A percentile compares a stretch with the other conserved stretches of the same genome.
Evolutionary conservation across 2,329 filamentous ascomycete genomes (phyloP).

Genomic region (Aureobasidium musti): DNA sequence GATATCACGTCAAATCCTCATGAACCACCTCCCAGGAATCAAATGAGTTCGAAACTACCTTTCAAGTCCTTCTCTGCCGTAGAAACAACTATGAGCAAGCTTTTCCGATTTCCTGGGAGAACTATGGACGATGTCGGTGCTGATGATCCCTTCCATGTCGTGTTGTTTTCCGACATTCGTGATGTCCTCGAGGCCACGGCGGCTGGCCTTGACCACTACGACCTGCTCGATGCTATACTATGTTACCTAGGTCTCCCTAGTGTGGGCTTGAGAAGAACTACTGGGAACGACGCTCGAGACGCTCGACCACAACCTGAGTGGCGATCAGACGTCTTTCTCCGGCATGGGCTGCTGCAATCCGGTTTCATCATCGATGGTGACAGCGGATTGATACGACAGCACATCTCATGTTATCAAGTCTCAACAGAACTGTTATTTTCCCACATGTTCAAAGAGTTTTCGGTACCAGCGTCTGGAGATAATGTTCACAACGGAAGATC

Average conservation of each 20-base stretch:
- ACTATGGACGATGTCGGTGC: slow-evolving; percentile 68
- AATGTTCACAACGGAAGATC: not conserved
- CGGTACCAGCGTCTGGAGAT: not conserved
- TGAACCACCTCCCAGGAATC: not conserved
- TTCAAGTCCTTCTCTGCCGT: slow-evolving; percentile 52
- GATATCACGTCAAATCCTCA: slow-evolving; percentile 26
- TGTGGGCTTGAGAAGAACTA: slow-evolving; percentile 33
- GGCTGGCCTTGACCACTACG: slow-evolving; percentile 44
- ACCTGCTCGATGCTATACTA: slow-evolving; percentile 67
- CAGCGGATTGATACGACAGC: not conserved
- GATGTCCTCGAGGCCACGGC: slow-evolving; percentile 57
- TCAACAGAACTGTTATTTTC: slow-evolving; percentile 31
- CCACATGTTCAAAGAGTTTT: not conserved
- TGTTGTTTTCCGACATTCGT: slow-evolving; percentile 76
- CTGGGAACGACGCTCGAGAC: not conserved
- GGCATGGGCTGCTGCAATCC: slow-evolving; percentile 12
- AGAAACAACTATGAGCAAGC: slow-evolving; percentile 56
- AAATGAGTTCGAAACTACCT: slow-evolving; percentile 35
- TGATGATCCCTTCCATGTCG: slow-evolving; percentile 73
- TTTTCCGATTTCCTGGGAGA: slow-evolving; percentile 65
- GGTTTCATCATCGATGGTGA: not conserved
- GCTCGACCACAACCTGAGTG: not conserved
- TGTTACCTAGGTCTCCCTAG: slow-evolving; percentile 55
- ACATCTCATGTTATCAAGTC: not conserved
- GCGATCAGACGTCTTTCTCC: slow-evolving; percentile 20